Evolutionary conservation across 768 basidiomycete genomes (phyloP).

Genomic region (Phanerochaete sordida): DNA sequence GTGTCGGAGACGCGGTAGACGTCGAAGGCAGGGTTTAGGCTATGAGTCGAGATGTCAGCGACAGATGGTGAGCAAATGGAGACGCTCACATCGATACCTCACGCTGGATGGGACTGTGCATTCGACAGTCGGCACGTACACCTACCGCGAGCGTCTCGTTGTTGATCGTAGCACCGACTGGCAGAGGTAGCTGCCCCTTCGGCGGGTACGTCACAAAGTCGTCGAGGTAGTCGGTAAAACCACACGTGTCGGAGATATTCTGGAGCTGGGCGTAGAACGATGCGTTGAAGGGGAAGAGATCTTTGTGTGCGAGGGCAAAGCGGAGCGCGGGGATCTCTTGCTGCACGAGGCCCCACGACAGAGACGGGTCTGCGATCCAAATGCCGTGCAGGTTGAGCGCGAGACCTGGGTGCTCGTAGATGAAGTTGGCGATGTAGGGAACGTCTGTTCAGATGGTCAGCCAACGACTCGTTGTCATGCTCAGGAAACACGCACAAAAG

Average conservation of each 20-base stretch:
- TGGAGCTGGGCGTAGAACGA: conserved; percentile 44
- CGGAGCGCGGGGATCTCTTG: conserved; percentile 66
- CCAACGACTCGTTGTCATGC: no score
- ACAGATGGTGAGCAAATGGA: conserved; percentile 4
- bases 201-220: conserved; percentile 34
- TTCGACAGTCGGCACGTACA: conserved; percentile 37
- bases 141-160: conserved; percentile 18
- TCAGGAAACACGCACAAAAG: conserved; percentile 23
- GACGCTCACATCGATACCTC: conserved; percentile 42
- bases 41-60: conserved; percentile 13
- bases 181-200: conserved; percentile 28
- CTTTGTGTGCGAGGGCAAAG: conserved; percentile 57
- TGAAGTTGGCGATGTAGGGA: conserved; percentile 67
- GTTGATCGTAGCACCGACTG: conserved; percentile 30
- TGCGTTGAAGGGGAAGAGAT: conserved; percentile 55
- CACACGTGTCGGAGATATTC: conserved; percentile 30
- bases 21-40: conserved; percentile 56
- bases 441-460: no score
- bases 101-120: conserved; percentile 47
- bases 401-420: conserved; percentile 55
- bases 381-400: conserved; percentile 52
- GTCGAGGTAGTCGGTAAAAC: conserved; percentile 32
- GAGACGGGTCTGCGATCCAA: conserved; percentile 46
- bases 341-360: conserved; percentile 66
- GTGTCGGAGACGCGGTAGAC: conserved; percentile 56